A percentile compares a stretch with the other conserved stretches of the same genome.
These are phyloP conservation scores for Mucor piriformis DNA, from an alignment of 371 early-diverging fungal genomes.

Conservation along the genomic window DNA sequence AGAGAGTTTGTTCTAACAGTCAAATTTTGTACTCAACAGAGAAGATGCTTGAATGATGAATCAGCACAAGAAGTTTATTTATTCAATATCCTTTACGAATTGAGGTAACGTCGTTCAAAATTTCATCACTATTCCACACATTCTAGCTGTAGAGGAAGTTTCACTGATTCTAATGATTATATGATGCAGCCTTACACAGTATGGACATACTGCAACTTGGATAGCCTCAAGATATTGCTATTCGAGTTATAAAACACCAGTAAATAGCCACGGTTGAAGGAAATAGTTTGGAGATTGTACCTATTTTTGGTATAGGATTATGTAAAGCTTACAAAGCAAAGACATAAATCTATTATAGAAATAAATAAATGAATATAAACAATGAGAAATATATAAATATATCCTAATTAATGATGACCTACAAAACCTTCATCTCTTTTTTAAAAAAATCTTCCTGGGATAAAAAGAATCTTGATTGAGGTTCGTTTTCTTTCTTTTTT, in stretches of 20 bases:
- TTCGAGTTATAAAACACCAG: slow-evolving; percentile 9
- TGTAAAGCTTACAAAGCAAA: too few relatives aligned
- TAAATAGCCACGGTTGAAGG: slow-evolving; percentile 14
- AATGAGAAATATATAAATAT: slow-evolving; percentile 1
- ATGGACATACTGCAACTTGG: slow-evolving; percentile 18
- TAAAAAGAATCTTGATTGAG: too few relatives aligned
- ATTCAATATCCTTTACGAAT: slow-evolving; percentile 15
- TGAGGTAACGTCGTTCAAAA: too few relatives aligned
- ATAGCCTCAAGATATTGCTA: slow-evolving; percentile 10
- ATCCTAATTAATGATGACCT: background rate
- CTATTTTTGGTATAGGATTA: too few relatives aligned
- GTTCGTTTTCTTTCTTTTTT: too few relatives aligned
- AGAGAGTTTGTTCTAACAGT: slow-evolving; percentile 9
- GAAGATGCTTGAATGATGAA: slow-evolving; percentile 16
- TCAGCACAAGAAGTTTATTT: slow-evolving; percentile 14
- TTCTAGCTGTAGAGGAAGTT: too few relatives aligned
- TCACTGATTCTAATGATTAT: slow-evolving; percentile 15
- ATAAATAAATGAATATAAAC: too few relatives aligned
- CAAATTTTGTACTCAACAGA: slow-evolving; percentile 11
- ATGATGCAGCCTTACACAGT: slow-evolving; percentile 15
- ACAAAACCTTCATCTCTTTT: too few relatives aligned
- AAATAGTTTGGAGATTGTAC: too few relatives aligned
- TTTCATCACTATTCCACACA: slow-evolving; percentile 14
- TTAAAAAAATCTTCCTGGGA: too few relatives aligned
- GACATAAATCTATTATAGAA: too few relatives aligned